phyloP scores from a whole-genome alignment of 306 rosid species.

The Trifolium dubium region DNA sequence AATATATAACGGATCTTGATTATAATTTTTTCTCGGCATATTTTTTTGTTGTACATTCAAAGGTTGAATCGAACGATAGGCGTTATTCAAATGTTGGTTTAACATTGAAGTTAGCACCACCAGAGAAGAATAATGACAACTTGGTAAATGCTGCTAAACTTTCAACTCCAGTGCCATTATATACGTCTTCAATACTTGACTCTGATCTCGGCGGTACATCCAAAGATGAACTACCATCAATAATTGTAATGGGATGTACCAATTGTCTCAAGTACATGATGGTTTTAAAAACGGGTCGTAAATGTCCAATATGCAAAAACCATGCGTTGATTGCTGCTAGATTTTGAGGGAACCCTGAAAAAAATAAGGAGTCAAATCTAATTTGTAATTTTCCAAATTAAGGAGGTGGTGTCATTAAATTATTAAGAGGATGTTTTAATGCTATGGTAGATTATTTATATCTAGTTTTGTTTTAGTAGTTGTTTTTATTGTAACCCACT shows the following conservation, averaged over 20 bases:
- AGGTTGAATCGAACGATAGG: conserved; percentile 13
- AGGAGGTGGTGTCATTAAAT: not conserved
- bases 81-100: not conserved
- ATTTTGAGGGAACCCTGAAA: not conserved
- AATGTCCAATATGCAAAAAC: conserved; percentile 44
- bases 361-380: not conserved
- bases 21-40: not conserved
- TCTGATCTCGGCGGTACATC: not conserved
- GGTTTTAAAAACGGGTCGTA: conserved; percentile 26
- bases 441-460: no score
- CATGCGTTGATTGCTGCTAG: not conserved
- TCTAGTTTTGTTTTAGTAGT: no score
- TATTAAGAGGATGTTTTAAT: no score
- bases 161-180: not conserved
- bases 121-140: no score
- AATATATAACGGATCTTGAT: not conserved
- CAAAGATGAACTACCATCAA: not conserved
- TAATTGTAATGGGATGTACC: conserved; percentile 40
- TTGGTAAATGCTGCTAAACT: no score
- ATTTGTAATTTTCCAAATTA: not conserved
- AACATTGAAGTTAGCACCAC: not conserved
- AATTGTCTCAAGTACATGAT: conserved; percentile 38
- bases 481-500: no score
- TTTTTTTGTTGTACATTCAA: not conserved
- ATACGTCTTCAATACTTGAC: not conserved